phyloP scores from a whole-genome alignment of 352 stramenopile genomes.

The Pythium dissotocum region DNA sequence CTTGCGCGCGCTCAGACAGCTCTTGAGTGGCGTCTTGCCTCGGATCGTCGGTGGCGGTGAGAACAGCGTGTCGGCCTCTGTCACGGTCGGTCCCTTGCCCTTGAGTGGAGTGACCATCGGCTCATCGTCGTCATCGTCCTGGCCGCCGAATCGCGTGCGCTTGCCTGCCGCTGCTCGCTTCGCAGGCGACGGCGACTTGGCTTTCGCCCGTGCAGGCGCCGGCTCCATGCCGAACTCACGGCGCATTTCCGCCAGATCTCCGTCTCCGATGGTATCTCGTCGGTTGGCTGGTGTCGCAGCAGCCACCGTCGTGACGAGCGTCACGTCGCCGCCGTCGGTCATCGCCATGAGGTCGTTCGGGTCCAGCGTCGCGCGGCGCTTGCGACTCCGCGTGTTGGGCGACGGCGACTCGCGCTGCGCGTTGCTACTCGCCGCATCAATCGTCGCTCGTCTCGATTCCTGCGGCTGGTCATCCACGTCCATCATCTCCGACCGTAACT shows the following conservation, averaged over 20 bases:
- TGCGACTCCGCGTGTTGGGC: constrained; percentile 30
- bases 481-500: constrained; percentile 29
- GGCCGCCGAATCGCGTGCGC: constrained; percentile 9
- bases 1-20: constrained; percentile 80
- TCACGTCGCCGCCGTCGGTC: constrained; percentile 9
- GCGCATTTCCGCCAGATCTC: constrained; percentile 14
- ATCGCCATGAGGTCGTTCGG: constrained; percentile 45
- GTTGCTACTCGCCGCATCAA: constrained; percentile 3
- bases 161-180: constrained; percentile 6
- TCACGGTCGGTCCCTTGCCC: neutral
- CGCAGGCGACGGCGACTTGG: constrained; percentile 4
- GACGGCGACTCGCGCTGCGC: constrained; percentile 18
- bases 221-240: constrained; percentile 20
- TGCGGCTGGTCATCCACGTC: neutral
- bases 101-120: constrained; percentile 9
- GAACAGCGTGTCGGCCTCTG: constrained; percentile 16
- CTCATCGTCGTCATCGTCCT: neutral
- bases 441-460: neutral
- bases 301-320: neutral
- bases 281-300: constrained; percentile 27
- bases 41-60: constrained; percentile 23
- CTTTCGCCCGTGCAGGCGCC: neutral
- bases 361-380: constrained; percentile 52
- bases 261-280: constrained; percentile 62
- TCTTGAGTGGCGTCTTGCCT: constrained; percentile 61